Percentiles rank a stretch among this genome's conserved stretches.
Conservation (phyloP, 208 protist genomes). For the Porcisia deanei region DNA sequence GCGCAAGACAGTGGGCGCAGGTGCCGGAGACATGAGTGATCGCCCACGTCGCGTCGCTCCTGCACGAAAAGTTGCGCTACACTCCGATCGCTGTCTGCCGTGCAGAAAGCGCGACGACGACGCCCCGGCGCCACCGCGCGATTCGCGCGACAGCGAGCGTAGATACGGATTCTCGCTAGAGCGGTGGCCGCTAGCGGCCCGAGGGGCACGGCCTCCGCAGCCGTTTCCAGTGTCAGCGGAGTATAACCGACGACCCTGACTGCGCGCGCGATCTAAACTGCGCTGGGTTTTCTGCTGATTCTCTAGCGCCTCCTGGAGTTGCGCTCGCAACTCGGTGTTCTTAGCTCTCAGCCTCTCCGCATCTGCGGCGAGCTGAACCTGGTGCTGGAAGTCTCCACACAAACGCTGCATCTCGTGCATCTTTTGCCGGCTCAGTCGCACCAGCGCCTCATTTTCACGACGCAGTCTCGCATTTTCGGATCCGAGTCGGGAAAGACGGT, state of each 20-base stretch:
- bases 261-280: constrained; percentile 31
- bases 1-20: constrained; percentile 10
- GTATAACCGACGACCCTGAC: constrained; percentile 13
- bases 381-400: constrained; percentile 70
- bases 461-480: constrained; percentile 62
- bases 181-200: constrained; percentile 5
- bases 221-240: neutral
- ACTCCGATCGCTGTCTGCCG: constrained; percentile 5
- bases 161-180: constrained; percentile 26
- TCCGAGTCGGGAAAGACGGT: constrained; percentile 18
- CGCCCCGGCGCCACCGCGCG: neutral
- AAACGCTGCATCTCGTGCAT: constrained; percentile 87
- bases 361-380: constrained; percentile 43
- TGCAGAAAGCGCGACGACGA: neutral
- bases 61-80: constrained; percentile 8
- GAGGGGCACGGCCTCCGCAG: neutral
- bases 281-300: constrained; percentile 33
- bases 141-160: constrained; percentile 30
- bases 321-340: constrained; percentile 44
- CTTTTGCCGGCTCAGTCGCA: constrained; percentile 70
- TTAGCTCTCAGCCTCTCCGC: constrained; percentile 50
- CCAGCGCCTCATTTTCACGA: constrained; percentile 63
- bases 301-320: constrained; percentile 47
- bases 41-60: constrained; percentile 6
- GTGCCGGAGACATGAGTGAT: constrained; percentile 30